These are phyloP conservation scores for Novakomyces olei DNA, from an alignment of 805 yeast genomes.

Conservation along the genomic window DNA sequence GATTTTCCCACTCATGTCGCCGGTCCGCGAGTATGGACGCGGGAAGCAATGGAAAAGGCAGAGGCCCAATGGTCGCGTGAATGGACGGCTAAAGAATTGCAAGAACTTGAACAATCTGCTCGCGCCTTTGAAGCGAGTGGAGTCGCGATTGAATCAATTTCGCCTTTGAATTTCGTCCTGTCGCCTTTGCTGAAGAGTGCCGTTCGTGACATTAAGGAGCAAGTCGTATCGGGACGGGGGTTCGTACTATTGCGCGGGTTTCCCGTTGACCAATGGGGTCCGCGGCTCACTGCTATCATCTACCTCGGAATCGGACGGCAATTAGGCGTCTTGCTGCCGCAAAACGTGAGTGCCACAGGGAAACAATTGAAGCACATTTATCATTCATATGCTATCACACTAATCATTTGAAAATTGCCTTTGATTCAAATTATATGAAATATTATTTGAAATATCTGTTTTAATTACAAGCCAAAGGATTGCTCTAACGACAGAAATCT, in stretches of 20 bases:
- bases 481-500: too few species aligned
- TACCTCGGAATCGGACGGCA: neutral
- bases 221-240: neutral
- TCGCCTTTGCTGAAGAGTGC: neutral
- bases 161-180: neutral
- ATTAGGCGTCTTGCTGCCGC: too few species aligned
- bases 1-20: too few species aligned
- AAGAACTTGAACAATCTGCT: neutral
- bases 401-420: too few species aligned
- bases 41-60: too few species aligned
- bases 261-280: neutral
- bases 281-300: neutral
- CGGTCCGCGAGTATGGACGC: too few species aligned
- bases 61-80: neutral
- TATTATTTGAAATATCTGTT: too few species aligned
- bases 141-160: neutral
- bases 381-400: too few species aligned
- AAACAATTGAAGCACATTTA: too few species aligned
- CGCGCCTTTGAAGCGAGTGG: neutral
- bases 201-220: neutral
- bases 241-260: neutral
- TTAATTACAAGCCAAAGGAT: too few species aligned
- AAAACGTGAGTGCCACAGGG: too few species aligned
- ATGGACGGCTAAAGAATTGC: neutral
- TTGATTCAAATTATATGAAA: too few species aligned